A percentile compares a stretch with the other conserved stretches of the same genome.
phyloP scores from a whole-genome alignment of 192 early-diverging fungal genomes.

The Coemansia sp. region DNA sequence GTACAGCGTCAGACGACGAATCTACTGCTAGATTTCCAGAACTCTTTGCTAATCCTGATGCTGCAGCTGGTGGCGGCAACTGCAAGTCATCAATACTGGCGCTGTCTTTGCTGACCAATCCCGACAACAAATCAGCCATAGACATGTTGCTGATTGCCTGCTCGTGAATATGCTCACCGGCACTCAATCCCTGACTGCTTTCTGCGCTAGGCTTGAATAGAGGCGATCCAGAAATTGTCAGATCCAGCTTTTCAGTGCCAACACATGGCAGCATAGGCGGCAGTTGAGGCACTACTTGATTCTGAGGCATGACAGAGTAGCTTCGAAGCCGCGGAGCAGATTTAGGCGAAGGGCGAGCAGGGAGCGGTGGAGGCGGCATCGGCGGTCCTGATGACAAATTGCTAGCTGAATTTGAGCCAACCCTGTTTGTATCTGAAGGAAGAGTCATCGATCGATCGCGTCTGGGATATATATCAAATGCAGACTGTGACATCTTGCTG shows the following conservation, averaged over 20 bases:
- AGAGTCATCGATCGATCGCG: constrained; percentile 49
- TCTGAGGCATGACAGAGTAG: constrained; percentile 6
- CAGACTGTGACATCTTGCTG: background rate
- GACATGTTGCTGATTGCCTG: constrained; percentile 47
- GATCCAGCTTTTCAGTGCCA: constrained; percentile 8
- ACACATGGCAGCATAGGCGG: background rate
- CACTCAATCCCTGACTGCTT: constrained; percentile 15
- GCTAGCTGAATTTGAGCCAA: background rate
- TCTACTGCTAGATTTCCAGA: background rate
- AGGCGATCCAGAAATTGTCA: constrained; percentile 33
- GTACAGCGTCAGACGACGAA: background rate
- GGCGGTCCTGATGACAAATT: background rate
- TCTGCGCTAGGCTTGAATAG: constrained; percentile 22
- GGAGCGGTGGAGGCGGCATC: constrained; percentile 12
- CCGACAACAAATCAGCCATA: constrained; percentile 6
- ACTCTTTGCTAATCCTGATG: background rate
- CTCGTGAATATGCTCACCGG: constrained; percentile 38
- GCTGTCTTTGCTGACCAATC: background rate
- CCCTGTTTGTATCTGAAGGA: constrained; percentile 15
- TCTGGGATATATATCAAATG: constrained; percentile 15
- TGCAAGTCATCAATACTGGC: background rate
- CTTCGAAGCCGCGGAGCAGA: constrained; percentile 9
- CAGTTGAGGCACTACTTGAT: background rate
- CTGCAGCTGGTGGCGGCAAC: constrained; percentile 16
- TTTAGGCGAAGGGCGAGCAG: constrained; percentile 2